Percentiles rank a stretch among this genome's conserved stretches.
phyloP scores from a whole-genome alignment of 2,329 filamentous ascomycete genomes.

The Cladophialophora immunda region DNA sequence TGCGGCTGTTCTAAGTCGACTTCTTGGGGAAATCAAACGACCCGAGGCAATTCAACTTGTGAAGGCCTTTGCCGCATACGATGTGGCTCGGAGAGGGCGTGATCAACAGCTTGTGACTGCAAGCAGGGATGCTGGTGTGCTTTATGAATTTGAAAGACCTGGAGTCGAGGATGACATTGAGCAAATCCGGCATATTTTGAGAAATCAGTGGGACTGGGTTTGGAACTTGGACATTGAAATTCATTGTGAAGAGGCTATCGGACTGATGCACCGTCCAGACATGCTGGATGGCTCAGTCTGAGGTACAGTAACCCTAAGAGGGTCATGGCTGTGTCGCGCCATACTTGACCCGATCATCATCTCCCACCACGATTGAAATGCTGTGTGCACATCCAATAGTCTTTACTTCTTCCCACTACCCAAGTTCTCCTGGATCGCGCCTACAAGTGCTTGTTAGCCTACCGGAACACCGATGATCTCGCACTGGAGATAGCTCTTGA shows the following conservation, averaged over 20 bases:
- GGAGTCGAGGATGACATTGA: constrained; percentile 8
- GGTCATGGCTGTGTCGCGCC: background rate
- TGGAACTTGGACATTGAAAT: constrained; percentile 18
- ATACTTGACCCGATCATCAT: background rate
- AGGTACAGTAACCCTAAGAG: background rate
- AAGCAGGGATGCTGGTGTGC: constrained; percentile 7
- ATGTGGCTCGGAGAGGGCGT: constrained; percentile 9
- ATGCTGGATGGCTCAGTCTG: background rate
- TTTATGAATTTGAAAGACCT: constrained; percentile 16
- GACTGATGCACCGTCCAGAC: constrained; percentile 8
- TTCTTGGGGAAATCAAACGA: constrained; percentile 15
- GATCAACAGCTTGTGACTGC: constrained; percentile 8
- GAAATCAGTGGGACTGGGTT: constrained; percentile 17
- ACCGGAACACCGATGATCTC: background rate
- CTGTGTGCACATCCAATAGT: background rate
- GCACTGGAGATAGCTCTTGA: background rate
- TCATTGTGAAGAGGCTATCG: constrained; percentile 17
- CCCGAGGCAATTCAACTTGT: constrained; percentile 2
- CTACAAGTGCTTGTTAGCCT: background rate
- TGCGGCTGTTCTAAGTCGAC: constrained; percentile 16
- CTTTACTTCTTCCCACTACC: constrained; percentile 15
- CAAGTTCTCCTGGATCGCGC: constrained; percentile 7
- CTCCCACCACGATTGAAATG: background rate
- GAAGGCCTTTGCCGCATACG: constrained; percentile 14
- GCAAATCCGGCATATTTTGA: background rate